Conservation (phyloP, 768 basidiomycete species). For the Dioszegia hungarica region DNA sequence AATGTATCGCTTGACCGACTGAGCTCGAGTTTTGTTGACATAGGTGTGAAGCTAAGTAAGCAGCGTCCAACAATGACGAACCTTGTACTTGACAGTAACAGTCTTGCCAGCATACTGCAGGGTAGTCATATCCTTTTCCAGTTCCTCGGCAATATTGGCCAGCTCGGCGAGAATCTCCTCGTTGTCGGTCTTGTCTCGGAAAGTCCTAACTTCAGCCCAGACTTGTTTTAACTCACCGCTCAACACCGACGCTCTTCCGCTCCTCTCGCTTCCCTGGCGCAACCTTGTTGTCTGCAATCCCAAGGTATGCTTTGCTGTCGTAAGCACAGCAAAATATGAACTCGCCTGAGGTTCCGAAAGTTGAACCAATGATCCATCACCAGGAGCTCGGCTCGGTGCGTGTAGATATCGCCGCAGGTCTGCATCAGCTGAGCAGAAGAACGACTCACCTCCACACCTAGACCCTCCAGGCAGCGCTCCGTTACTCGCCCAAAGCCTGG, state of each 20-base stretch:
- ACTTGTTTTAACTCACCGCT: slow-evolving; percentile 57
- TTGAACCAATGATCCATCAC: slow-evolving; percentile 88
- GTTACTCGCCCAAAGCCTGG: slow-evolving; percentile 87
- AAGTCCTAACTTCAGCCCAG: slow-evolving; percentile 61
- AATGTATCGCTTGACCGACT: slow-evolving; percentile 72
- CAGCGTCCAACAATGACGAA: slow-evolving; percentile 14
- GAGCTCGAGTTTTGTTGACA: slow-evolving; percentile 67
- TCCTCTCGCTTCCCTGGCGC: slow-evolving; percentile 71
- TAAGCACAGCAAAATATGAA: background rate
- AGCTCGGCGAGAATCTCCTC: slow-evolving; percentile 69
- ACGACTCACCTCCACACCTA: slow-evolving; percentile 71
- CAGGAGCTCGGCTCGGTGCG: slow-evolving; percentile 64
- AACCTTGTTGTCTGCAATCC: slow-evolving; percentile 78
- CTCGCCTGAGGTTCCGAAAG: slow-evolving; percentile 62
- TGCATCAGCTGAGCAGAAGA: slow-evolving; percentile 39
- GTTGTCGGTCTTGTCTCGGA: slow-evolving; percentile 62
- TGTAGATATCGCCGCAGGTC: slow-evolving; percentile 87
- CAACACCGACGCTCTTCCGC: slow-evolving; percentile 85
- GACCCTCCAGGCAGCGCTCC: slow-evolving; percentile 76
- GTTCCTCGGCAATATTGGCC: slow-evolving; percentile 71
- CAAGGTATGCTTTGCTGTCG: slow-evolving; percentile 62
- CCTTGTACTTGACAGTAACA: slow-evolving; percentile 84
- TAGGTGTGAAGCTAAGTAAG: slow-evolving; percentile 63
- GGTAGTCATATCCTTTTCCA: slow-evolving; percentile 73
- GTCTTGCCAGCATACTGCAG: slow-evolving; percentile 81